Base-by-base conservation (phyloP, 129 eudicot species). In the Chrysanthemum makinoi region DNA sequence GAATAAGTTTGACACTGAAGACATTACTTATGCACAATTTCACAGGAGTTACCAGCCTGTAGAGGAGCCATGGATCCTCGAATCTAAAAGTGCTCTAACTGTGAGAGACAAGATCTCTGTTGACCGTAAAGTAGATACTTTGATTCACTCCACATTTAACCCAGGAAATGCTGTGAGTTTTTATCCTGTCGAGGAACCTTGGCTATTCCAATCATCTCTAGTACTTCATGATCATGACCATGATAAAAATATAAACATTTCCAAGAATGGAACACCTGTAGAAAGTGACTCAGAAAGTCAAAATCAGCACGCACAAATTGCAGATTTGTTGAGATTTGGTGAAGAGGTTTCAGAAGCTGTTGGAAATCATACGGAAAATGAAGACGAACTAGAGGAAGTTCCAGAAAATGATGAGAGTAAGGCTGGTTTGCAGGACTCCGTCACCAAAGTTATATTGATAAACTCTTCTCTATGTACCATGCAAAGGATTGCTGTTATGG, bases 401-500 rank as follows among this genome's bases (percentile, higher is more conserved):
- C 73, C 80, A 16, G 83, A 78, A 72, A 55, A 61, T 52, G 79
- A 81, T 60, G 91, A 85, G 63, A 56, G 82, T 77, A 81, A 66
- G 54, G 49, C 66, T 70, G 69, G 66, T 57, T 26, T 28, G 72
- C 81, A 68, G 62, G 80, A 71, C 39, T 78, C 88, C 66, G 60
- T 87, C 55, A 74, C 83, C 26, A 89, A 84, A 48, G 84, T 81
- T 70, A 94, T 89, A 70, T 73, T 94, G 81, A 89, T 94, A 20
- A 94, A 94, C 79, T 94, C 95, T 62, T 94, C 98, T 24, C 33
- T 87, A 60, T 89, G 96, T 74, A 94, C 95, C 72, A 82, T 94
- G 91, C 98, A 94, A 77, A 80, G 98, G 79, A 88, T 94, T 82
- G 98, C 98, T 52, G 90, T 89, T n/a, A 84, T 94, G 75, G 98